Base-by-base conservation (phyloP, 495 filamentous ascomycete genomes). In the Podospora conica region DNA sequence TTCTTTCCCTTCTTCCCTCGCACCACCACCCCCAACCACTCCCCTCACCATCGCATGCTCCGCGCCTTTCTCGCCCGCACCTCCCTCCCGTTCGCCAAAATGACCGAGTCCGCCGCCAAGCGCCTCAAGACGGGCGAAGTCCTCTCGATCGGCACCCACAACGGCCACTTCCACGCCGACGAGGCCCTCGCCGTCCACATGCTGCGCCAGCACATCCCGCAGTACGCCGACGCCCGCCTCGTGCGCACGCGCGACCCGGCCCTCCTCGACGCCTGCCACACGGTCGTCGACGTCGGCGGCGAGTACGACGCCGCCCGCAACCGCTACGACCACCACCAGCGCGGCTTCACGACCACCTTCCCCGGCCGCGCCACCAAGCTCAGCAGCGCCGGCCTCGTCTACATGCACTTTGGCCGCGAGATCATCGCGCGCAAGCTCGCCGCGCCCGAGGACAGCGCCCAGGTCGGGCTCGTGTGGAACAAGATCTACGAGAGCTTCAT, bases 161-260 rank as follows among this genome's bases (percentile, higher is more conserved):
- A 89, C 80, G 95, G 95, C 63, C 92, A 97, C 79, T 98, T 98
- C 84, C 95, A 98, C 81, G 96, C 95, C 77, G 95, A 98, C 76
- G 95, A 98, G 81, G 95, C 95, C 66, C 87, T 98, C n/a, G 95
- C 95, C 61, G 93, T 98, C 65, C 91, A 95, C 82, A 91, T 98
- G 81, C 90, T 98, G 69, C 92, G 92, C 59, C 86, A 91, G 23
- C 74, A 77, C 66, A 86, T 98, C 53, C 96, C 95, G 27, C 80
- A 86, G 23, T 98, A 97, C 83, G 72, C 83, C 54, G 75, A 81
- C 68, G 89, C 90, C 11, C 74, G 82, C n/a, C 89, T 98, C 3
- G 77, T 96, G 29, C 91, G 95, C 61, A 95, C 92, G 33, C 90
- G 95, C 64, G 92, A 98, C 76, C 89, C 92, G 6, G 82, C 84